Conservation (phyloP, 768 basidiomycete genomes). For the Lentinula detonsa region DNA sequence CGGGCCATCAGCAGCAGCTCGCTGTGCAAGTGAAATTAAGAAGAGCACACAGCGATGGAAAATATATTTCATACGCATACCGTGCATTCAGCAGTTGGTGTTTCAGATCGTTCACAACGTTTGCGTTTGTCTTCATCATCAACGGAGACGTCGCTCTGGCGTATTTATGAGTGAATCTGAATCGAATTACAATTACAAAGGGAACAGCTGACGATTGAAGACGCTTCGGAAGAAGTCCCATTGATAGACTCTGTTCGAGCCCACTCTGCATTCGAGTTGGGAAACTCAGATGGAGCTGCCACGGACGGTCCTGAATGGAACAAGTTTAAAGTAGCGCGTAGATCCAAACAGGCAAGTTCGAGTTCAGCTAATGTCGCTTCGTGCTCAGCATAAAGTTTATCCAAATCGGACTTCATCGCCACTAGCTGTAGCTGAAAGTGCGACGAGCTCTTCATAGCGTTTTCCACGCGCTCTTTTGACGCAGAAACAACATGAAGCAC, state of each 20-base stretch:
- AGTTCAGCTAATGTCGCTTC: background rate
- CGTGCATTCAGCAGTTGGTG: background rate
- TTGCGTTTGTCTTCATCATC: background rate
- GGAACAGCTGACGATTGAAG: background rate
- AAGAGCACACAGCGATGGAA: background rate
- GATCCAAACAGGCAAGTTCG: background rate
- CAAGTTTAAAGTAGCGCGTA: background rate
- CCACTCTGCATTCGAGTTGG: background rate
- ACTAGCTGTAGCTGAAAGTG: background rate
- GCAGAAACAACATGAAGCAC: background rate
- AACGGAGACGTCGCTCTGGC: background rate
- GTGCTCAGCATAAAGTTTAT: background rate
- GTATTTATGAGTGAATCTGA: background rate
- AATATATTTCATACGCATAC: background rate
- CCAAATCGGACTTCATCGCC: background rate
- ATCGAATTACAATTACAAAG: background rate
- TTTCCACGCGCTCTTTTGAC: background rate
- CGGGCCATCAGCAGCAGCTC: too few relatives aligned
- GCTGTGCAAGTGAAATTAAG: too few relatives aligned
- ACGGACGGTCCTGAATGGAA: background rate
- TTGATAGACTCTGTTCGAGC: background rate
- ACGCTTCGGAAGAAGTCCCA: background rate
- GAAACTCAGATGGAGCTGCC: background rate
- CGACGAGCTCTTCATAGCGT: background rate
- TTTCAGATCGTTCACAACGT: background rate